Percentiles rank a stretch among this genome's conserved stretches.
phyloP scores from a whole-genome alignment of 805 yeast genomes.

The Candida endomychidarum region DNA sequence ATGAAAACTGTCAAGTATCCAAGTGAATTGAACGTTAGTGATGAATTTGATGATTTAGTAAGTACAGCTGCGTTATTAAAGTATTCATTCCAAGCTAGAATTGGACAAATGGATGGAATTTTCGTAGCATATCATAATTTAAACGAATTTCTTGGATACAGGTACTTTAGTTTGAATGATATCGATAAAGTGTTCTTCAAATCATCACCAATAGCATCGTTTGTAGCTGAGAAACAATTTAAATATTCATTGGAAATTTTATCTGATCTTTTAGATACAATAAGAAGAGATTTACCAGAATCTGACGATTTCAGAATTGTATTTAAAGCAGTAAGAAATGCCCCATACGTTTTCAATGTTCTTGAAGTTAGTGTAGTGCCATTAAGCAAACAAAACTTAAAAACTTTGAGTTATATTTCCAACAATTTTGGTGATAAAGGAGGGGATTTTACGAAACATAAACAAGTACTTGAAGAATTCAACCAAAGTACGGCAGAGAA shows the following conservation, averaged over 20 bases:
- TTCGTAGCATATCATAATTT: slow-evolving; percentile 90
- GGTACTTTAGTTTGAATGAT: slow-evolving; percentile 73
- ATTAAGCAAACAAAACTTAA: slow-evolving; percentile 20
- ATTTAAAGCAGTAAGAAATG: slow-evolving; percentile 12
- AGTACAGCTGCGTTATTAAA: slow-evolving; percentile 73
- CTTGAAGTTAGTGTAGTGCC: slow-evolving; percentile 34
- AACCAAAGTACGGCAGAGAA: slow-evolving; percentile 2
- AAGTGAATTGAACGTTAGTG: neutral
- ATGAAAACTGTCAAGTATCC: slow-evolving; percentile 29
- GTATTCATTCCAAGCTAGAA: slow-evolving; percentile 86
- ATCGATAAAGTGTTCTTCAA: slow-evolving; percentile 53
- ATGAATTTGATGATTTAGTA: slow-evolving; percentile 71
- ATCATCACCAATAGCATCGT: slow-evolving; percentile 31
- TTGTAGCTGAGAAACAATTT: slow-evolving; percentile 69
- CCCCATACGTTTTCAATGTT: slow-evolving; percentile 1
- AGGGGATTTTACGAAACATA: slow-evolving; percentile 5
- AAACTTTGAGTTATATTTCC: slow-evolving; percentile 15
- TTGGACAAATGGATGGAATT: slow-evolving; percentile 97
- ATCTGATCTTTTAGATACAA: slow-evolving; percentile 29
- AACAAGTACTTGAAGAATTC: slow-evolving; percentile 5
- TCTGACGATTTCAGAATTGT: slow-evolving; percentile 11
- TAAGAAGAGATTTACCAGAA: slow-evolving; percentile 25
- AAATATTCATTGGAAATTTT: slow-evolving; percentile 56
- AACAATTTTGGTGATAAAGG: slow-evolving; percentile 1
- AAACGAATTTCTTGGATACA: slow-evolving; percentile 80